These are phyloP conservation scores for Blastomyces gilchristii DNA, from an alignment of 2,329 filamentous ascomycete species.

Conservation along the genomic window DNA sequence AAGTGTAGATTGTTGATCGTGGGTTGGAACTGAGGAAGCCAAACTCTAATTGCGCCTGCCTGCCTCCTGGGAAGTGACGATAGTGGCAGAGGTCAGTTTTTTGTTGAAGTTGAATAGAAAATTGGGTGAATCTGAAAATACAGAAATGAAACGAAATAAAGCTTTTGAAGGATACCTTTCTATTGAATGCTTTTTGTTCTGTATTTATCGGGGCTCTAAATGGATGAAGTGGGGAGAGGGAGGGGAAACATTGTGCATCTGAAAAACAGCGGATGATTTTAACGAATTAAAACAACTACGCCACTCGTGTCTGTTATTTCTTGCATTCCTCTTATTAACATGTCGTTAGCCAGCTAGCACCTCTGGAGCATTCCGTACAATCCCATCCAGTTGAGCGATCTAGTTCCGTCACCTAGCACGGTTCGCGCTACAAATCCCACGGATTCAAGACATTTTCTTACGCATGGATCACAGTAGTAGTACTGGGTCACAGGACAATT, in stretches of 20 bases:
- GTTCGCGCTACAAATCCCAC: not conserved
- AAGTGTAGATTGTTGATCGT: not conserved
- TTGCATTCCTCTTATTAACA: not conserved
- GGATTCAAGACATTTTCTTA: not conserved
- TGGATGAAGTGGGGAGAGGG: not conserved
- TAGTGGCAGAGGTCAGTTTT: not conserved
- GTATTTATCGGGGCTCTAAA: not conserved
- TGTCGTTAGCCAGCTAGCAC: not conserved
- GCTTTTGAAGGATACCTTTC: not conserved
- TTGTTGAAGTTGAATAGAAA: not conserved
- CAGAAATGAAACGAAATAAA: not conserved
- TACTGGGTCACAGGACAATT: not conserved
- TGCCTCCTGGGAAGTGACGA: not conserved
- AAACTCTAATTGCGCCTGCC: not conserved
- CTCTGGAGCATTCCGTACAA: not conserved
- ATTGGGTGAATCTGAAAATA: not conserved
- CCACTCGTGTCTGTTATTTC: not conserved
- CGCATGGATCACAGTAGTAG: not conserved
- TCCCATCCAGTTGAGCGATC: not conserved
- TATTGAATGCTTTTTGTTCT: no score
- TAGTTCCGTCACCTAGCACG: not conserved
- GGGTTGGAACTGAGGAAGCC: not conserved
- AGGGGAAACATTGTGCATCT: not conserved
- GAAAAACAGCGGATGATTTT: not conserved
- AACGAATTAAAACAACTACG: not conserved